Conservation (phyloP, 768 basidiomycete genomes). For the Cystobasidium ongulense region DNA sequence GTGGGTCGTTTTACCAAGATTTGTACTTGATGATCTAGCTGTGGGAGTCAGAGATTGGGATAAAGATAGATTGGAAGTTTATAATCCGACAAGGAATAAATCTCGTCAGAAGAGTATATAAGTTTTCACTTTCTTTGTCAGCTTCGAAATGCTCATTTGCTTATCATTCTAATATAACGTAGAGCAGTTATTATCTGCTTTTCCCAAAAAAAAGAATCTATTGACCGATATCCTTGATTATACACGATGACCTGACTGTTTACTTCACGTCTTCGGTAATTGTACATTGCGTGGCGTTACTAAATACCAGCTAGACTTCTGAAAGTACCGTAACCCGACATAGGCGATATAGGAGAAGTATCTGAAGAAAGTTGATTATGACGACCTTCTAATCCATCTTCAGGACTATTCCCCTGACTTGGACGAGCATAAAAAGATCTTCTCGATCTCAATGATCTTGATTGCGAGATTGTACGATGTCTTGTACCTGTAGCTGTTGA, state of each 20-base stretch:
- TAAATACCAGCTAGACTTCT: slow-evolving; percentile 20
- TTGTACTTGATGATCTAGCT: not conserved
- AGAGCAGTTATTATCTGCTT: not conserved
- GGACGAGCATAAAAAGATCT: slow-evolving; percentile 1
- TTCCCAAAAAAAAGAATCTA: too few relatives aligned
- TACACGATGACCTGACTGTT: too few relatives aligned
- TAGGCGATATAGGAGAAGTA: not conserved
- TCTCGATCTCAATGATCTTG: slow-evolving; percentile 18
- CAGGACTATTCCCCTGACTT: slow-evolving; percentile 9
- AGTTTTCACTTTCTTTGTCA: not conserved
- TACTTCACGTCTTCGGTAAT: not conserved
- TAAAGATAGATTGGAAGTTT: slow-evolving; percentile 15
- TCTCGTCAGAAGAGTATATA: not conserved
- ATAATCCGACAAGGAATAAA: not conserved
- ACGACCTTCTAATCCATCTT: not conserved
- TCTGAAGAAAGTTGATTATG: slow-evolving; percentile 14
- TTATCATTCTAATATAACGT: not conserved
- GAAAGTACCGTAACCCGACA: slow-evolving; percentile 23
- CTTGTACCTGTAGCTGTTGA: not conserved
- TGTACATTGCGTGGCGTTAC: not conserved
- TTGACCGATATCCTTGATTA: too few relatives aligned
- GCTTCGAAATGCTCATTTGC: not conserved
- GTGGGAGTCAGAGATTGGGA: slow-evolving; percentile 28
- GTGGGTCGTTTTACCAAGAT: slow-evolving; percentile 12
- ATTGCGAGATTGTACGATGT: slow-evolving; percentile 24